Percentiles rank a stretch among this genome's conserved stretches.
Conservation (phyloP, 1,284 basidiomycete species). For the Ceratobasidium sp. region DNA sequence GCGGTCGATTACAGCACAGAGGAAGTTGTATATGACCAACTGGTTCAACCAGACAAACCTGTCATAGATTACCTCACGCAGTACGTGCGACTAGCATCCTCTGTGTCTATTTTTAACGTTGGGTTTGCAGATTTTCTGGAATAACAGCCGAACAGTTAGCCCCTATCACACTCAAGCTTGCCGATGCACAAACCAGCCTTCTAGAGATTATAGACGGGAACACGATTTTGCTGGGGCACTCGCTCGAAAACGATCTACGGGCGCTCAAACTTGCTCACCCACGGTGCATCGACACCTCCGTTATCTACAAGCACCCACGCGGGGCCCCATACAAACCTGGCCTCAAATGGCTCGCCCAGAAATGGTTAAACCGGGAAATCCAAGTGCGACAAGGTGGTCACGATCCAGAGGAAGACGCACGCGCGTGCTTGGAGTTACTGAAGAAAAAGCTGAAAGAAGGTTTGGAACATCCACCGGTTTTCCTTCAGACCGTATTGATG, state of each 20-base stretch:
- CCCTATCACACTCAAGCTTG: conserved; percentile 77
- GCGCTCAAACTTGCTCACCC: conserved; percentile 87
- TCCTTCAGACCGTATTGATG: background rate
- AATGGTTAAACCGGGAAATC: conserved; percentile 89
- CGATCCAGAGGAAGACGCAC: conserved; percentile 91
- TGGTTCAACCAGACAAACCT: conserved; percentile 86
- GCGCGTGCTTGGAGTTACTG: conserved; percentile 85
- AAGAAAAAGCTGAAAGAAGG: conserved; percentile 83
- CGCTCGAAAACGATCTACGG: conserved; percentile 89
- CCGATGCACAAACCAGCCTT: conserved; percentile 79
- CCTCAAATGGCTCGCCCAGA: conserved; percentile 91
- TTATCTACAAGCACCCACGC: conserved; percentile 89
- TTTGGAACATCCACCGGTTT: conserved; percentile 50
- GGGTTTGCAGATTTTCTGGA: conserved; percentile 79
- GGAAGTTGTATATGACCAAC: conserved; percentile 82
- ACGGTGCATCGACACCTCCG: conserved; percentile 87
- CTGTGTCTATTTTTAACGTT: conserved; percentile 5
- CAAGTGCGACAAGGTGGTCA: conserved; percentile 83
- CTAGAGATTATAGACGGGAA: conserved; percentile 69
- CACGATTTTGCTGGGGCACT: conserved; percentile 92
- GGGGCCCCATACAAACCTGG: conserved; percentile 91
- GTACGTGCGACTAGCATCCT: conserved; percentile 57
- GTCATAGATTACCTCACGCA: conserved; percentile 89
- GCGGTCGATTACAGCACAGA: conserved; percentile 81
- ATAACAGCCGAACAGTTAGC: conserved; percentile 81